phyloP scores from a whole-genome alignment of 169 alveolate genomes.

The Plasmodium knowlesi region DNA sequence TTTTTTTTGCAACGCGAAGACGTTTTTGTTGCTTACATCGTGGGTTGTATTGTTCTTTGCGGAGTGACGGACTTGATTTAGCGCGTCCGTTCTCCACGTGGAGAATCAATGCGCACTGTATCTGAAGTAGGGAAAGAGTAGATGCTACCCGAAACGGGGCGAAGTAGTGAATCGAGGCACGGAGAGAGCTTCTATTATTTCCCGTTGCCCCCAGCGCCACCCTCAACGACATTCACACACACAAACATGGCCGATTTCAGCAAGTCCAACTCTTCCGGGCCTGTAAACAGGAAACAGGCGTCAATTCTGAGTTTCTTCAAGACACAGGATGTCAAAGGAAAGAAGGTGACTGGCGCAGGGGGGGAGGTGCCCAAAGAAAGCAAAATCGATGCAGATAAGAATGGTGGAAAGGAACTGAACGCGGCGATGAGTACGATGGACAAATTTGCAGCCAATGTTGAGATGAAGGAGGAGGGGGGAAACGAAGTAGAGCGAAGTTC shows the following conservation, averaged over 20 bases:
- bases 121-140: not conserved
- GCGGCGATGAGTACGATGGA: not conserved
- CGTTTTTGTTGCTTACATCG: not conserved
- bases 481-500: not conserved
- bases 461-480: not conserved
- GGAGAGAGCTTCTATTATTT: not conserved
- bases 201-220: not conserved
- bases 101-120: not conserved
- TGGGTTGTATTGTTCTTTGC: not conserved
- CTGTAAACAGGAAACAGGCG: slow-evolving; percentile 40
- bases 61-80: not conserved
- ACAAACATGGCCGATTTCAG: slow-evolving; percentile 11
- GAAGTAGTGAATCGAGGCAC: not conserved
- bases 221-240: not conserved
- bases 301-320: slow-evolving; percentile 65
- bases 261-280: not conserved
- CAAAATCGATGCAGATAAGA: not conserved
- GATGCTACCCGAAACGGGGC: not conserved
- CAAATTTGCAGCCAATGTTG: not conserved
- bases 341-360: not conserved
- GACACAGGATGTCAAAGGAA: slow-evolving; percentile 12
- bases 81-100: not conserved
- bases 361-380: not conserved
- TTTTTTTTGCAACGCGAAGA: not conserved
- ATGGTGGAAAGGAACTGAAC: not conserved